Evolutionary conservation across 2,329 filamentous ascomycete genomes (phyloP), one percentile per base, ranked within the genome.

Genomic region (Neonectria hederae): DNA sequence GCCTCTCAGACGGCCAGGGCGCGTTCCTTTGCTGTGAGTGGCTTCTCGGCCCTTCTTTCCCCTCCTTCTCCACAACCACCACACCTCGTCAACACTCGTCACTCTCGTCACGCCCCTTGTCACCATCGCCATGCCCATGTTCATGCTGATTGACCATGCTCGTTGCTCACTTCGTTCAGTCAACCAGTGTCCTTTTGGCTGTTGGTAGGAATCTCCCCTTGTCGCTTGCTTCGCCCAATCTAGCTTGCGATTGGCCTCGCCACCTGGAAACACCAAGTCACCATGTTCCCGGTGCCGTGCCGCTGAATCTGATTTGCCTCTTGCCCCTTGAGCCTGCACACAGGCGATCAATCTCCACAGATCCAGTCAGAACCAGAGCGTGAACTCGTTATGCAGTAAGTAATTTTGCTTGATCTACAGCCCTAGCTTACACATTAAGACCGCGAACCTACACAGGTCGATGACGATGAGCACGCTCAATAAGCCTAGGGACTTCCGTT

Each of bases 31-130:
- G 40, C 30, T 70, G 48, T 74, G 66, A 76, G 66, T 76, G 75
- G 75, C 64, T 62, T 74, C 55, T 73, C 70, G 71, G 66, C 45
- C 71, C 66, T 72, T 74, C 69, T 69, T 43, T 49, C 57, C 63
- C 28, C 24, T 49, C 61, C 42, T 60, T 66, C 66, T 69, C 69
- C 72, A 71, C 66, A 67, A 54, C 59, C 40, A 48, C 52, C 58
- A 60, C 62, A 66, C 54, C 67, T 60, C 17, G 52, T 69, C 48
- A 45, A 65, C 53, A 69, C 67, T 59, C 53, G 55, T 69, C 69
- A 67, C 66, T 54, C 38, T 49, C 35, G 42, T 61, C 48, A 54
- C 13, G 32, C 67, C 69, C 62, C 59, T 53, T 65, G 69, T 70
- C 65, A 70, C 55, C 60, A 40, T 51, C 22, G 17, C 26, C 26